Base-by-base conservation (phyloP, 2,329 filamentous ascomycete species). In the Escovopsis weberi region DNA sequence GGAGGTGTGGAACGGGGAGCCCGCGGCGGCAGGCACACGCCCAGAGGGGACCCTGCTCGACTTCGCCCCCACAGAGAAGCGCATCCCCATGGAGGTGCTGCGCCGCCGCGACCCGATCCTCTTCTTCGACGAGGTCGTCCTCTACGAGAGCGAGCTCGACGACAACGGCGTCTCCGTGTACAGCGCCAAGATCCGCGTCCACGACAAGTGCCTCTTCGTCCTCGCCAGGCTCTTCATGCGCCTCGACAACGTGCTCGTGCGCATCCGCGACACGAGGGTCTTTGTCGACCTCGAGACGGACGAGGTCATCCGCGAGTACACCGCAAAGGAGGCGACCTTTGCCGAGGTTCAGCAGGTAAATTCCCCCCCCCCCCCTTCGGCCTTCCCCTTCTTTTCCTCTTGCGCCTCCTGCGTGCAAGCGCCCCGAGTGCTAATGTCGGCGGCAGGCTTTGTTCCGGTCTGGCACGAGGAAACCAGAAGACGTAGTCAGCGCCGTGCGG, bases 71-170 rank as follows among this genome's bases (percentile, higher is more conserved):
- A 59, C 61, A 6, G 51, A 56, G 4, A 59, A 60, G 42, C 53
- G 71, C 43, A 91, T 98, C 48, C 88, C 91, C 4, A 72, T 94
- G 44, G 85, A 89, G 53, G 73, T 96, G 36, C 74, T 98, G 40
- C 86, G 82, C 59, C 77, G 85, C 30, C 83, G 85, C 12, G 91
- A 98, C 59, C 91, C 91, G 0, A 98, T 98, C 50, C 66, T 94
- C 5, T 95, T 96, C 70, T 94, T 93, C 59, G 89, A 96, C 64
- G 87, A 96, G 54, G 86, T 98, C 34, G 79, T 95, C 53, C 72
- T 98, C 39, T 98, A 94, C 60, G 91, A 98, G 66, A 93, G 93
- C 64, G 91, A 98, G 68, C 75, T 98, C 38, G 91, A 94, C 47
- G 91, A 98, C 62, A 98, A 98, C 57, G 91, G 91, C 47, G 91